Conservation (phyloP, 768 basidiomycete genomes). For the Xerocomus brunneocitrinus region DNA sequence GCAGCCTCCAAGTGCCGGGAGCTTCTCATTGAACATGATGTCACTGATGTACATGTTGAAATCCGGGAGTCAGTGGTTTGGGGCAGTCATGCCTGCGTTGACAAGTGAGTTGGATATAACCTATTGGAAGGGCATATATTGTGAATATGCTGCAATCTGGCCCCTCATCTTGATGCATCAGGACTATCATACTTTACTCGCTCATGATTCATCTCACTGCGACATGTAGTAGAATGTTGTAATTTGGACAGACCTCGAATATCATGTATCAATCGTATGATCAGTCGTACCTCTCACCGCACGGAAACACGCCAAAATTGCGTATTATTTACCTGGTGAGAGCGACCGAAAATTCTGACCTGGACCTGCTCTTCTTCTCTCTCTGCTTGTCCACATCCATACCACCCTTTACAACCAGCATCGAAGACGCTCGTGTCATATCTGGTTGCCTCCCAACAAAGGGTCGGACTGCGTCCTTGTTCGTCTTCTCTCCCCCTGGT, state of each 20-base stretch:
- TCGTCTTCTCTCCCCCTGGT: constrained; percentile 36
- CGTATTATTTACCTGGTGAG: neutral
- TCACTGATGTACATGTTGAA: no score
- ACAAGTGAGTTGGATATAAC: no score
- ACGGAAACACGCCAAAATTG: neutral
- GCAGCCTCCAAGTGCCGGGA: no score
- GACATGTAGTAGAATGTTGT: constrained; percentile 11
- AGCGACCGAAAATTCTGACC: constrained; percentile 13
- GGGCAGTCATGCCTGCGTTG: no score
- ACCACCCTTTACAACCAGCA: constrained; percentile 10
- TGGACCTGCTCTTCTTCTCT: constrained; percentile 14
- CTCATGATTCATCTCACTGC: neutral
- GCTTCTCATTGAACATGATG: no score
- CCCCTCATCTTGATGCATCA: no score
- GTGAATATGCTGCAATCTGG: no score
- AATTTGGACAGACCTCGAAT: neutral
- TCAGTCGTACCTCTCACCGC: neutral
- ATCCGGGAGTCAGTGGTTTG: no score
- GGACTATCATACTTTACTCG: no score
- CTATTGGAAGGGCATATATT: no score
- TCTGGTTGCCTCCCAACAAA: constrained; percentile 24
- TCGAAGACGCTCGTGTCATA: constrained; percentile 15
- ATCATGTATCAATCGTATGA: neutral
- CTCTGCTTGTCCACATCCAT: neutral
- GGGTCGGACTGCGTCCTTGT: constrained; percentile 15